Evolutionary conservation across 805 yeast genomes (phyloP).

Genomic region (Metschnikowia baotianmanensis): DNA sequence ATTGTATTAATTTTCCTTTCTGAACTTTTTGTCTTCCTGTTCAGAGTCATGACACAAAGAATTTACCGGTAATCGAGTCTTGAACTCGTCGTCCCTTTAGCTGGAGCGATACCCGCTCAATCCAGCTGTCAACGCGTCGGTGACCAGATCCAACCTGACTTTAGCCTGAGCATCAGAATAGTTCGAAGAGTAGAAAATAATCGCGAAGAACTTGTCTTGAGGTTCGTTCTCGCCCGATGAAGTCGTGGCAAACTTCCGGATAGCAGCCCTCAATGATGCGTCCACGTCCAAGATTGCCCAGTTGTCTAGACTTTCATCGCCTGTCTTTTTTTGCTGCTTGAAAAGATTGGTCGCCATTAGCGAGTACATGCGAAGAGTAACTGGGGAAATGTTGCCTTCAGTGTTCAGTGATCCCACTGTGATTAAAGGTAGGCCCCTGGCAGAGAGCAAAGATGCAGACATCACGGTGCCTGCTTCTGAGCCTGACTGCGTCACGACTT

Average conservation of each 20-base stretch:
- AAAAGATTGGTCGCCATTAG: slow-evolving; percentile 34
- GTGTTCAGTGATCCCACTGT: slow-evolving; percentile 29
- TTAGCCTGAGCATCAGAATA: slow-evolving; percentile 36
- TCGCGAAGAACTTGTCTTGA: slow-evolving; percentile 6
- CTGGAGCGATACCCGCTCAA: slow-evolving; percentile 30
- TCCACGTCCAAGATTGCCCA: slow-evolving; percentile 36
- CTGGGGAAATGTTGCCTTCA: slow-evolving; percentile 21
- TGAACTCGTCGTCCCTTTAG: background rate
- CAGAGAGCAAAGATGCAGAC: slow-evolving; percentile 34
- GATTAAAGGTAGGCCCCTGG: slow-evolving; percentile 39
- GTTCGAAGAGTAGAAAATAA: slow-evolving; percentile 29
- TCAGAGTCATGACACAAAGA: no score
- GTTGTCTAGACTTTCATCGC: slow-evolving; percentile 15
- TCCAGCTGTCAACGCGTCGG: slow-evolving; percentile 31
- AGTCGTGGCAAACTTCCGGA: slow-evolving; percentile 21
- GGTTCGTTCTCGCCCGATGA: slow-evolving; percentile 11
- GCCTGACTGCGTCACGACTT: slow-evolving; percentile 23
- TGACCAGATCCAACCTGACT: slow-evolving; percentile 32
- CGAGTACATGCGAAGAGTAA: slow-evolving; percentile 34
- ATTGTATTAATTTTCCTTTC: no score
- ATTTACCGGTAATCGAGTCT: no score
- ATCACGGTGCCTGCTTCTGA: slow-evolving; percentile 13
- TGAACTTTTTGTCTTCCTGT: background rate
- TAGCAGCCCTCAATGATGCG: slow-evolving; percentile 25
- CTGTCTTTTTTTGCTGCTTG: slow-evolving; percentile 16